Conservation (phyloP, 1,284 basidiomycete species). For the Cutaneotrichosporon sp. region DNA sequence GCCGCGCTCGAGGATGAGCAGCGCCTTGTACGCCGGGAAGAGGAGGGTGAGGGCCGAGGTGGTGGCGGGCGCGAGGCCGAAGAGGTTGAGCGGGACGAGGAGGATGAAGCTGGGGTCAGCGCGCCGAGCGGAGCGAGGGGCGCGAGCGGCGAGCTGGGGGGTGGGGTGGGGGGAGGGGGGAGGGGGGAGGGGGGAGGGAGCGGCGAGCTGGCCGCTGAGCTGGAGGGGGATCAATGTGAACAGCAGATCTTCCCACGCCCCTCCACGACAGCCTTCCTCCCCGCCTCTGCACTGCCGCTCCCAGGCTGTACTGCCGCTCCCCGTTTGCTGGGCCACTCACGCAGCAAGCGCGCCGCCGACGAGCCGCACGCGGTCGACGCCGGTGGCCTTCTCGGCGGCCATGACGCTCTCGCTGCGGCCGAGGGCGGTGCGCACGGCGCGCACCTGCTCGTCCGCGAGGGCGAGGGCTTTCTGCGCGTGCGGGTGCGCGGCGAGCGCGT, state of each 20-base stretch:
- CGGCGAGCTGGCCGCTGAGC: neutral
- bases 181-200: neutral
- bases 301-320: no score
- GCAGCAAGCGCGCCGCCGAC: conserved; percentile 32
- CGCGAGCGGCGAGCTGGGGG: neutral
- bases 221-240: no score
- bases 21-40: conserved; percentile 37
- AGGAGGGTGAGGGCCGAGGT: conserved; percentile 39
- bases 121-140: no score
- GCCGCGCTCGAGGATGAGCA: conserved; percentile 33
- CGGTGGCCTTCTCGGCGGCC: conserved; percentile 35
- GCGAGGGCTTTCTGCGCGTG: conserved; percentile 6
- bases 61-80: conserved; percentile 40
- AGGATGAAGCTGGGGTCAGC: conserved; percentile 39
- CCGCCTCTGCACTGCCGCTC: no score
- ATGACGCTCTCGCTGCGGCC: conserved; percentile 33
- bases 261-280: no score
- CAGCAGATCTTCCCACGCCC: neutral
- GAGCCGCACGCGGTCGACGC: conserved; percentile 41
- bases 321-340: conserved; percentile 29
- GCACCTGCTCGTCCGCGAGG: conserved; percentile 24
- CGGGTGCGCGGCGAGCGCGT: conserved; percentile 14
- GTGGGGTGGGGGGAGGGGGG: neutral
- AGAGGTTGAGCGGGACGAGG: conserved; percentile 45
- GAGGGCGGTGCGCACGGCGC: conserved; percentile 31